Conservation (phyloP, 495 filamentous ascomycete species). For the Penicillium turbatum region DNA sequence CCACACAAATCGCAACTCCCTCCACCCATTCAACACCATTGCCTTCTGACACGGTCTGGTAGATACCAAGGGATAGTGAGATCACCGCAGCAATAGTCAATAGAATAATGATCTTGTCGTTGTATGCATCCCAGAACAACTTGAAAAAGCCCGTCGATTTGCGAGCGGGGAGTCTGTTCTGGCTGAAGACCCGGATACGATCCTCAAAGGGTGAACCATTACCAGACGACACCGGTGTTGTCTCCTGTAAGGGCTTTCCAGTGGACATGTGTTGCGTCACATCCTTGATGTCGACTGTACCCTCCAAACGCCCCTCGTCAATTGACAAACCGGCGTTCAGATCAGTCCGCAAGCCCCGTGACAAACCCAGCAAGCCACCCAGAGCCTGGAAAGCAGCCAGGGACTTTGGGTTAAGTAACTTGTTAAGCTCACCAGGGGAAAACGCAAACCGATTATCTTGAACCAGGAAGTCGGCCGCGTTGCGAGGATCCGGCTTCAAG, state of each 20-base stretch:
- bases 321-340: constrained; percentile 59
- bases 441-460: constrained; percentile 68
- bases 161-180: constrained; percentile 70
- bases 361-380: constrained; percentile 63
- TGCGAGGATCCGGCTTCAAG: constrained; percentile 62
- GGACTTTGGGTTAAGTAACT: constrained; percentile 72
- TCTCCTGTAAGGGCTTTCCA: constrained; percentile 11
- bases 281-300: constrained; percentile 57
- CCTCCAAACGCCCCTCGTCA: constrained; percentile 58
- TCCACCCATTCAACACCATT: constrained; percentile 70
- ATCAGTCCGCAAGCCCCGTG: constrained; percentile 64
- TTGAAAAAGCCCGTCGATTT: constrained; percentile 68
- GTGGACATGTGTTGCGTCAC: constrained; percentile 29
- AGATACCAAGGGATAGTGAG: constrained; percentile 68
- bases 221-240: constrained; percentile 13
- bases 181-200: constrained; percentile 65
- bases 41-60: constrained; percentile 50
- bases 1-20: constrained; percentile 72
- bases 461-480: constrained; percentile 60
- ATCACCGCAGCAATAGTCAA: constrained; percentile 69
- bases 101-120: constrained; percentile 79
- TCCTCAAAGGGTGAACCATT: constrained; percentile 49
- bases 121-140: constrained; percentile 80
- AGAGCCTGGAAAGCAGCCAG: constrained; percentile 64
- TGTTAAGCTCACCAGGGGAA: constrained; percentile 65